phyloP scores from a whole-genome alignment of 306 rosid species.

The Clitoria ternatea region DNA sequence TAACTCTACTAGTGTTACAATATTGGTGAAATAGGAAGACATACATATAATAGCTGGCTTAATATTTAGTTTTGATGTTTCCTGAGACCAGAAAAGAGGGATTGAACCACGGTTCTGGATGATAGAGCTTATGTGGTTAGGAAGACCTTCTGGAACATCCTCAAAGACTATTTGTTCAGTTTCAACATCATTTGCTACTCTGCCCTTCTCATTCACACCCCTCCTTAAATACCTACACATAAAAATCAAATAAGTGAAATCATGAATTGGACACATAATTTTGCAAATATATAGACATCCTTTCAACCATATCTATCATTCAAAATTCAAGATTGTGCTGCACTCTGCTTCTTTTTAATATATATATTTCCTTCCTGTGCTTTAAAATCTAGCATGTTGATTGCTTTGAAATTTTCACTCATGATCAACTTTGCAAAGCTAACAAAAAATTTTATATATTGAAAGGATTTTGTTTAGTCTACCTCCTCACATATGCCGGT shows the following conservation, averaged over 20 bases:
- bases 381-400: not conserved
- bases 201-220: conserved; percentile 92
- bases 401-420: not conserved
- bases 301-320: conserved; percentile 12
- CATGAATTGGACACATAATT: not conserved
- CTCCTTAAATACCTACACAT: conserved; percentile 76
- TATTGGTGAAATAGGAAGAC: conserved; percentile 25
- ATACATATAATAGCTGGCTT: conserved; percentile 87
- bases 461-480: not conserved
- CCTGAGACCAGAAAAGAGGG: conserved; percentile 99
- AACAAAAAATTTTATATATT: not conserved
- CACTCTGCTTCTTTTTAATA: not conserved
- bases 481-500: not conserved
- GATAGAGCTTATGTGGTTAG: conserved; percentile 72
- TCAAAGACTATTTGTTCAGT: conserved; percentile 85
- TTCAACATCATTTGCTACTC: conserved; percentile 99
- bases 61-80: conserved; percentile 80
- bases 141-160: conserved; percentile 58
- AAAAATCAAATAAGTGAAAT: conserved; percentile 6
- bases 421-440: not conserved
- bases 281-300: conserved; percentile 6
- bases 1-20: not conserved
- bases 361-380: not conserved
- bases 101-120: conserved; percentile 96
- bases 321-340: conserved; percentile 13